Evolutionary conservation across 345 rosid species (phyloP).

Genomic region (Pistacia vera): DNA sequence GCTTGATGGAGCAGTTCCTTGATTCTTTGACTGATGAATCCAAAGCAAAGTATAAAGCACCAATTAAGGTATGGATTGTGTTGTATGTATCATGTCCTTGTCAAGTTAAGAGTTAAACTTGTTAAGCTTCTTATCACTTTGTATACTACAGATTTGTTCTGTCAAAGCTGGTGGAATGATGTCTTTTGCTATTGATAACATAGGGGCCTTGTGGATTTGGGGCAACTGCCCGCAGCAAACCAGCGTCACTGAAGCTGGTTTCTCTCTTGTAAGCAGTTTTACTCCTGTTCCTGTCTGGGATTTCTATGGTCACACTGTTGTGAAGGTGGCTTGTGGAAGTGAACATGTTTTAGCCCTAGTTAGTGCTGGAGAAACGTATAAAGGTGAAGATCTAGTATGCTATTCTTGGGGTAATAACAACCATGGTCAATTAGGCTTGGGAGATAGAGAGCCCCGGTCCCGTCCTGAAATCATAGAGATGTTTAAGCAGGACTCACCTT

Average conservation of each 20-base stretch:
- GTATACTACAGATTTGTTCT: conserved; percentile 49
- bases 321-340: conserved; percentile 91
- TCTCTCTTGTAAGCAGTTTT: conserved; percentile 52
- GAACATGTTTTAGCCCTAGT: conserved; percentile 85
- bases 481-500: conserved; percentile 49
- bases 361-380: conserved; percentile 47
- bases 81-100: background rate
- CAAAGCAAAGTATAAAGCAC: conserved; percentile 30
- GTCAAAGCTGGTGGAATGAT: conserved; percentile 89
- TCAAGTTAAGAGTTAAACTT: background rate
- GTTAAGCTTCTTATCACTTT: conserved; percentile 11
- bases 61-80: conserved; percentile 48
- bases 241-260: conserved; percentile 31
- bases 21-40: conserved; percentile 36
- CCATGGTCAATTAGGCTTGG: conserved; percentile 85
- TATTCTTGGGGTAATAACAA: conserved; percentile 82
- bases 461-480: conserved; percentile 61
- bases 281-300: conserved; percentile 58
- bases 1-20: conserved; percentile 48
- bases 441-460: conserved; percentile 60
- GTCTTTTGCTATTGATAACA: conserved; percentile 82
- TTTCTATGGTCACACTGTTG: conserved; percentile 72
- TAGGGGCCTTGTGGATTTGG: conserved; percentile 88
- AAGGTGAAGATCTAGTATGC: conserved; percentile 55
- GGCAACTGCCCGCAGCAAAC: conserved; percentile 72